Evolutionary conservation across 345 rosid species (phyloP).

Genomic region (Turritis glabra): DNA sequence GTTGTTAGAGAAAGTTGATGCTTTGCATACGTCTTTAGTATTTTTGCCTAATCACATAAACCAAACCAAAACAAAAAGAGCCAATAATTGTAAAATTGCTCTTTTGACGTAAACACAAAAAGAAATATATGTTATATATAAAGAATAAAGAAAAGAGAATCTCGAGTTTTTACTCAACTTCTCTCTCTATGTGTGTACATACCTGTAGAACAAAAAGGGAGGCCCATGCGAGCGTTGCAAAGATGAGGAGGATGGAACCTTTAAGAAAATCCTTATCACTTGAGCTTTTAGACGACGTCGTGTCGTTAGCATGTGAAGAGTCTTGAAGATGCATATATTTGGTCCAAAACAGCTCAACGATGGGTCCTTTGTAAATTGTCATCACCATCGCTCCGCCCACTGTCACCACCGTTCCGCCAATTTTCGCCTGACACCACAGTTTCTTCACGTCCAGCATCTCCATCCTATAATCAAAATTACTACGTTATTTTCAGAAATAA

Average conservation of each 20-base stretch:
- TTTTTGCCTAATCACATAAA: constrained; percentile 50
- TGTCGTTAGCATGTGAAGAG: constrained; percentile 13
- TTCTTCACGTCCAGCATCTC: constrained; percentile 66
- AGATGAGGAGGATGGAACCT: constrained; percentile 54
- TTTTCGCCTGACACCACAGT: constrained; percentile 69
- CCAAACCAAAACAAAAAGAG: background rate
- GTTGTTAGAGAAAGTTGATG: constrained; percentile 68
- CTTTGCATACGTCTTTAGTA: constrained; percentile 67
- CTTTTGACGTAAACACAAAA: background rate
- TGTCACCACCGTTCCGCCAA: constrained; percentile 71
- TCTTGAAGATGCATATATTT: constrained; percentile 35
- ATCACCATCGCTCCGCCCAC: constrained; percentile 89
- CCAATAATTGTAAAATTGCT: background rate
- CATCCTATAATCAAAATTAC: constrained; percentile 43
- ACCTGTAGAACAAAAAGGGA: constrained; percentile 65
- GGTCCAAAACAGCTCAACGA: constrained; percentile 68
- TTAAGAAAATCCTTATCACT: constrained; percentile 52
- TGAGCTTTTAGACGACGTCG: constrained; percentile 18
- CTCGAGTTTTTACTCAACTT: background rate
- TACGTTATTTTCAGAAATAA: background rate
- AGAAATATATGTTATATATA: too few relatives aligned
- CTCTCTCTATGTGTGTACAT: background rate
- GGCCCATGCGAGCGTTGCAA: constrained; percentile 60
- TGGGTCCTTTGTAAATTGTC: constrained; percentile 64
- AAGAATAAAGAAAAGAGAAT: background rate